phyloP scores from a whole-genome alignment of 129 eudicot genomes.

The Silybum marianum region DNA sequence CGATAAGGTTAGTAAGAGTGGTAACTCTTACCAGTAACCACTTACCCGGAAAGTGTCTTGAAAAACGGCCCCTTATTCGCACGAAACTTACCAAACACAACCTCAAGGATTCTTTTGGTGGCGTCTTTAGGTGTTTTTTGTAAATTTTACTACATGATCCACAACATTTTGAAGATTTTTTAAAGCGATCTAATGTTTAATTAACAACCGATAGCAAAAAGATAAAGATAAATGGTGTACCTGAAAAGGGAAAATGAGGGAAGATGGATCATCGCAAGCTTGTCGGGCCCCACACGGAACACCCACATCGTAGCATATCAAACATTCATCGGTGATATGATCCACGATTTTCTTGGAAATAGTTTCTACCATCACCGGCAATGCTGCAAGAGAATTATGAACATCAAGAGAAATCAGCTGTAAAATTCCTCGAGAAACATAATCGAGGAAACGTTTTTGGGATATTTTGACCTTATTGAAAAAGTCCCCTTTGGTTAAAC shows the following conservation, averaged over 20 bases:
- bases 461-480: not conserved
- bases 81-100: not conserved
- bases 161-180: constrained; percentile 3
- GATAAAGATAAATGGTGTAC: constrained; percentile 30
- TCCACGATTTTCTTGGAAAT: constrained; percentile 73
- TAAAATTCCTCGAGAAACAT: not conserved
- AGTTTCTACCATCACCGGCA: constrained; percentile 83
- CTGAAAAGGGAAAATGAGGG: constrained; percentile 98
- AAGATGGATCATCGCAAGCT: constrained; percentile 78
- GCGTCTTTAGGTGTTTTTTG: not conserved
- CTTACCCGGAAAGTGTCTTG: not conserved
- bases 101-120: not conserved
- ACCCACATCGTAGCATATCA: constrained; percentile 85
- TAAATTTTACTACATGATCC: not conserved
- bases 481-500: not conserved
- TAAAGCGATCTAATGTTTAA: constrained; percentile 11
- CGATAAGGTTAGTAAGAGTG: not conserved
- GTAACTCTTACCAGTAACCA: not conserved
- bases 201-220: not conserved
- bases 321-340: constrained; percentile 90
- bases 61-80: not conserved
- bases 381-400: constrained; percentile 50
- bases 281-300: constrained; percentile 91
- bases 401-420: constrained; percentile 10
- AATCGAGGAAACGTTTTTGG: not conserved